Percentiles rank a stretch among this genome's conserved stretches.
phyloP scores from a whole-genome alignment of 2,329 filamentous ascomycete genomes.

The Talaromyces marneffei region DNA sequence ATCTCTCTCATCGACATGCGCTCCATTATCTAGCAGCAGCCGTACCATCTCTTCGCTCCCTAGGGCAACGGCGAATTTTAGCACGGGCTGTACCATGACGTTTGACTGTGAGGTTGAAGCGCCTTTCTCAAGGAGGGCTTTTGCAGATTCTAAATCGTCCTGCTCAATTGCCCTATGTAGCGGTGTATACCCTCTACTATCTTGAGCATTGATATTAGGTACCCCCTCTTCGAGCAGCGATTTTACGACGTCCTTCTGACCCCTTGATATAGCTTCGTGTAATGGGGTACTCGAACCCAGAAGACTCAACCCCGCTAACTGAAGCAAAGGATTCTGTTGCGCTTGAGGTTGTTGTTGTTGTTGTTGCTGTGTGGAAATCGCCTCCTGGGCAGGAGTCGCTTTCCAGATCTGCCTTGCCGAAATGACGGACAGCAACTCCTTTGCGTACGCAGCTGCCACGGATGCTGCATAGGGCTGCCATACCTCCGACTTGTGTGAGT shows the following conservation, averaged over 20 bases:
- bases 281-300: background rate
- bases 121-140: background rate
- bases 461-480: slow-evolving; percentile 16
- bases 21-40: background rate
- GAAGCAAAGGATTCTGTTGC: slow-evolving; percentile 1
- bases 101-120: background rate
- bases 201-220: background rate
- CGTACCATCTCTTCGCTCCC: background rate
- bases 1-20: slow-evolving; percentile 1
- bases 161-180: background rate
- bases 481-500: slow-evolving; percentile 15
- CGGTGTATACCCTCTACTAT: background rate
- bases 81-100: background rate
- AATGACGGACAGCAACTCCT: slow-evolving; percentile 5
- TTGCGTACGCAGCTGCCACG: slow-evolving; percentile 13
- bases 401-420: slow-evolving; percentile 5
- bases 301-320: background rate
- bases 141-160: background rate
- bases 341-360: too few species aligned
- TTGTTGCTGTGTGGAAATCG: background rate
- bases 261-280: background rate
- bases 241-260: background rate
- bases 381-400: background rate
- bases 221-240: background rate
- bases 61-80: background rate